Base-by-base conservation (phyloP, 208 protist genomes). In the Trypanosoma conorhini region DNA sequence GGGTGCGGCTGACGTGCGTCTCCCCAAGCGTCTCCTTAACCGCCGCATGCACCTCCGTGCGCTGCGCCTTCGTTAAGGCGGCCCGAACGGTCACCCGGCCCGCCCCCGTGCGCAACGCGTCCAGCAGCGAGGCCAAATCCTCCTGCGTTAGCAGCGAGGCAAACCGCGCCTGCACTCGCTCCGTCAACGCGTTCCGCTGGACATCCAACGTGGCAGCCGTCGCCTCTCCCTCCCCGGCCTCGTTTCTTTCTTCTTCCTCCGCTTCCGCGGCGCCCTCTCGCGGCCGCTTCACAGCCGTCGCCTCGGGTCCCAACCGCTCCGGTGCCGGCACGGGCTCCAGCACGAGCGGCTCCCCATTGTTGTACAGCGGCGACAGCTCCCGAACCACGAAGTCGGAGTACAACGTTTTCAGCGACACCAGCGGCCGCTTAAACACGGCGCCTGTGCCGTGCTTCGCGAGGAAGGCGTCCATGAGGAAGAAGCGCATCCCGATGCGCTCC, bases 371-470 rank as follows among this genome's bases (percentile, higher is more conserved):
- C 19, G 82, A 86, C 31, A 91, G 40, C 67, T 97, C 92, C 15
- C 92, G 85, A 44, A 97, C 92, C 40, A 94, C 83, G 73, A 97
- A 97, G 63, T 97, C 92, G 0, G 89, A 91, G 76, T 87, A 93
- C 19, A 94, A 74, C 51, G 86, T 91, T 51, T 97, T 97, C 7
- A 95, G 61, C 0, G 82, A 90, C 15, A 86, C 89, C 24, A 26
- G 52, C 21, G 62, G 61, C 24, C 68, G 64, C 60, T 51, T 28
- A 61, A 56, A 70, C 50, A 30, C 5, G 65, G 58, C 19, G 8
- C 10, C 35, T 4, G 21, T 13, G 17, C 17, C 40, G 51, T 57
- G 30, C 15, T 62, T 48, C 19, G 21, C 64, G 22, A 73, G 63
- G 8, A 70, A 56, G 3, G 81, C 63, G 12, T 92, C 77, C 1